Base-by-base conservation (phyloP, 108 stramenopile species). In the Cylindrotheca closterium region DNA sequence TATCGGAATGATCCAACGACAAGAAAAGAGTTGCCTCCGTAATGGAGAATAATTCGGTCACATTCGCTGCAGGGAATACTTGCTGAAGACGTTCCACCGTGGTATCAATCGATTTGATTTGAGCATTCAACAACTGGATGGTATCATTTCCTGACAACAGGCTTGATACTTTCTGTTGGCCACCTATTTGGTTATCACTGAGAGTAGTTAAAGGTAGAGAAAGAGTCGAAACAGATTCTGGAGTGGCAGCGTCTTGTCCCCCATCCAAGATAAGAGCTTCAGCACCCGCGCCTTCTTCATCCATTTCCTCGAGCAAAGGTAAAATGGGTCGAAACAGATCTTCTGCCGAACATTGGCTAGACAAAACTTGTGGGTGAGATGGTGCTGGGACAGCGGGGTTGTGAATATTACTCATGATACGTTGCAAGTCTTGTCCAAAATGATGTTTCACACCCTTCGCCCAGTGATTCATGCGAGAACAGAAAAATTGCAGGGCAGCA, bases 321-420 rank as follows among this genome's bases (percentile, higher is more conserved):
- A 86, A 56, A 21, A 89, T 63, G 12, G 88, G 88, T 69, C 73
- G 69, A 48, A 88, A 85, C 29, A 88, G 50, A 4, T 55, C 61
- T 2, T 63, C 55, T 3, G 53, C 53, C 7, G 51, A n/a, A 55
- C 28, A 25, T 25, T 4, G 28, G 12, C 28, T 42, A 32, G 31
- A 18, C 31, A 26, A 30, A 26, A 10, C 28, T 30, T 22, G 10
- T 4, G 19, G 24, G 15, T 30, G 5, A 7, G 37, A 42, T 42
- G 58, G 69, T 22, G 21, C 4, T 18, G 50, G 25, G 2, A 25
- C 46, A 51, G 63, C 68, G 7, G 74, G 74, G 58, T 57, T 47
- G 55, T 75, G 67, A 12, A 31, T 69, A 2, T 55, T 55, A n/a
- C 60, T 33, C 8, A 71, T 65, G 7, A 27, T 26, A 18, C 18